Evolutionary conservation across 225 moss, liverwort and hornwort species (phyloP).

Genomic region (Marchantia paleacea): DNA sequence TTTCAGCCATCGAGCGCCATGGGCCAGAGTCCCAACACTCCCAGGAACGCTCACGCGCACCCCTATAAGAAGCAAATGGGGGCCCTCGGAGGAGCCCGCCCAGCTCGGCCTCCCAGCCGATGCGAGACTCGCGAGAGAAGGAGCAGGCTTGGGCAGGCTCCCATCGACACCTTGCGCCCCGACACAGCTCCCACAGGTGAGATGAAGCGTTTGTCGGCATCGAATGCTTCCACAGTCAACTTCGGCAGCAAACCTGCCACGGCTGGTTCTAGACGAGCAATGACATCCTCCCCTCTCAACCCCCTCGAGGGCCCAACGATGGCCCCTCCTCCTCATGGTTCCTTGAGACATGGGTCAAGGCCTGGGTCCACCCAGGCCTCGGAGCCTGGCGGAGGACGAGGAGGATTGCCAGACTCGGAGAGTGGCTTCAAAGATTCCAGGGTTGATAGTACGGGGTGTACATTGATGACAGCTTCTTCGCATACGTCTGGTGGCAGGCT

Average conservation of each 20-base stretch:
- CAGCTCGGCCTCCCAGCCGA: neutral
- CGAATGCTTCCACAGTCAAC: neutral
- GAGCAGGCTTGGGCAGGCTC: neutral
- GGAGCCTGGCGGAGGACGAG: neutral
- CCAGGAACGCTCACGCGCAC: neutral
- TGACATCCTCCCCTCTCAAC: neutral
- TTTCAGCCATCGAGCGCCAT: neutral
- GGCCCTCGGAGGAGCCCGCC: neutral
- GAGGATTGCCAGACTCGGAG: neutral
- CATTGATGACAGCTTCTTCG: conserved; percentile 12
- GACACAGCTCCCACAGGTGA: conserved; percentile 34
- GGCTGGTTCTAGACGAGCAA: conserved; percentile 10
- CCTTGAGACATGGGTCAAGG: neutral
- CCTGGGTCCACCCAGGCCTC: conserved; percentile 6
- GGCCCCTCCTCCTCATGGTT: neutral
- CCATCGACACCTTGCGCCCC: conserved; percentile 20
- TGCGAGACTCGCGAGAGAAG: conserved; percentile 17
- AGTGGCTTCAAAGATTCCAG: conserved; percentile 7
- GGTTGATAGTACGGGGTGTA: neutral
- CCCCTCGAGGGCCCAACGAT: neutral
- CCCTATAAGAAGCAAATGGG: neutral
- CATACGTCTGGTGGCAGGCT: conserved; percentile 20
- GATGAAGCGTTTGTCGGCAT: conserved; percentile 33
- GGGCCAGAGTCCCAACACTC: neutral
- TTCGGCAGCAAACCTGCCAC: conserved; percentile 16